phyloP scores from a whole-genome alignment of 441 rosid genomes.

The Kokia cookei region DNA sequence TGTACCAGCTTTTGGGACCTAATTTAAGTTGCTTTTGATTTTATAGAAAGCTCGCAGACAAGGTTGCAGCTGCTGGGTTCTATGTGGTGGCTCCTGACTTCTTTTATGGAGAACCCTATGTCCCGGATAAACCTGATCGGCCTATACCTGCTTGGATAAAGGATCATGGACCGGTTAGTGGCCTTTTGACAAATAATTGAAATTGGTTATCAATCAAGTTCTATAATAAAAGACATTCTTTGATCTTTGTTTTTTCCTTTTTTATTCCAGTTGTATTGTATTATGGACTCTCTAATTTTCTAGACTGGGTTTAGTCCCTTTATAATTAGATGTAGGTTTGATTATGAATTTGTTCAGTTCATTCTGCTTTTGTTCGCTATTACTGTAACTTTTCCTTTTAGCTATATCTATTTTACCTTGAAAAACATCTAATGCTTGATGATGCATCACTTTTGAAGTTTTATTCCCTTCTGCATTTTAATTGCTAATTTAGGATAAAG shows the following conservation, averaged over 20 bases:
- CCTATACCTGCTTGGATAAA: slow-evolving; percentile 40
- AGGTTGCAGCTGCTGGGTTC: slow-evolving; percentile 62
- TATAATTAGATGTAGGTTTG: no score
- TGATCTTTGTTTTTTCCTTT: background rate
- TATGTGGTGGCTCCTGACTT: slow-evolving; percentile 67
- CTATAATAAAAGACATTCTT: background rate
- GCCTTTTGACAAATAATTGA: background rate
- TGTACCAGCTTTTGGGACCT: background rate
- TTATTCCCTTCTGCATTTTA: slow-evolving; percentile 7
- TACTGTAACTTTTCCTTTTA: background rate
- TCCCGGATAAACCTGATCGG: slow-evolving; percentile 19
- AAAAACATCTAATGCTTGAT: background rate
- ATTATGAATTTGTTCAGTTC: background rate
- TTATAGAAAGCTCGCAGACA: slow-evolving; percentile 58
- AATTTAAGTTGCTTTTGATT: background rate
- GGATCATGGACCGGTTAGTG: slow-evolving; percentile 51
- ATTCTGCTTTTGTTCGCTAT: background rate
- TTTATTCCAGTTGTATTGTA: background rate
- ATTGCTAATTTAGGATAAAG: slow-evolving; percentile 42
- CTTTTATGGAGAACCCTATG: slow-evolving; percentile 58
- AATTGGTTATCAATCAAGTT: background rate
- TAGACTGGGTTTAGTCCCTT: background rate
- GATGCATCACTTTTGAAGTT: background rate
- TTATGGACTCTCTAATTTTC: background rate
- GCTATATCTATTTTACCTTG: background rate